Evolutionary conservation across 192 early-diverging fungal genomes (phyloP).

Genomic region (Backusella mclennaniae): DNA sequence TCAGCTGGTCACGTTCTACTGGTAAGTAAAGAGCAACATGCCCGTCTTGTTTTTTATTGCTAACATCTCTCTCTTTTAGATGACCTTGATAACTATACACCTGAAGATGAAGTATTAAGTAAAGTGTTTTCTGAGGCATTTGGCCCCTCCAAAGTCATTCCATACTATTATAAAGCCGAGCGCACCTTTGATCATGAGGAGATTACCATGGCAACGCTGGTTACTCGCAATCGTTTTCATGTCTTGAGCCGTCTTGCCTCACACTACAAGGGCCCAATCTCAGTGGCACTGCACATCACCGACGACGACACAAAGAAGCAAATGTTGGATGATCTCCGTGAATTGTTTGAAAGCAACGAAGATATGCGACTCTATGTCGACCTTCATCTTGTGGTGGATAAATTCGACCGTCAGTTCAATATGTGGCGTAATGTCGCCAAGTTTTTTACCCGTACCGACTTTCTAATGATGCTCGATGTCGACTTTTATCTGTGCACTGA

Average conservation of each 20-base stretch:
- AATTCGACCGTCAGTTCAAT: slow-evolving; percentile 63
- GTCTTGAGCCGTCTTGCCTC: slow-evolving; percentile 45
- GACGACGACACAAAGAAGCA: slow-evolving; percentile 50
- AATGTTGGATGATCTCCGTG: slow-evolving; percentile 45
- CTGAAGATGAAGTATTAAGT: slow-evolving; percentile 50
- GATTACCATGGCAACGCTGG: slow-evolving; percentile 52
- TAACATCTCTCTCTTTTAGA: neutral
- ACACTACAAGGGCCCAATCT: slow-evolving; percentile 56
- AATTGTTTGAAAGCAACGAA: slow-evolving; percentile 42
- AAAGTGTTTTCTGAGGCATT: slow-evolving; percentile 53
- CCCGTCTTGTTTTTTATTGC: neutral
- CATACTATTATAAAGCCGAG: slow-evolving; percentile 47
- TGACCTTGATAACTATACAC: slow-evolving; percentile 11
- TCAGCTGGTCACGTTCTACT: neutral
- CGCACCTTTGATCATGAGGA: slow-evolving; percentile 44
- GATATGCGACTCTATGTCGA: slow-evolving; percentile 51
- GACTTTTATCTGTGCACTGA: slow-evolving; percentile 60
- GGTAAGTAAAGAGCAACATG: neutral
- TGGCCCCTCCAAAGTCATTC: slow-evolving; percentile 53
- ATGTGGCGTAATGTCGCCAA: slow-evolving; percentile 65
- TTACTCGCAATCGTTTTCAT: slow-evolving; percentile 49
- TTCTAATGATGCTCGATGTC: slow-evolving; percentile 58
- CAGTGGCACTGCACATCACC: slow-evolving; percentile 55
- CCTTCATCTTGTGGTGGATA: slow-evolving; percentile 58
- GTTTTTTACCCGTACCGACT: slow-evolving; percentile 58